Evolutionary conservation across 1,284 basidiomycete genomes (phyloP), one percentile per base, ranked within the genome.

Genomic region (Pterulicium gracile): DNA sequence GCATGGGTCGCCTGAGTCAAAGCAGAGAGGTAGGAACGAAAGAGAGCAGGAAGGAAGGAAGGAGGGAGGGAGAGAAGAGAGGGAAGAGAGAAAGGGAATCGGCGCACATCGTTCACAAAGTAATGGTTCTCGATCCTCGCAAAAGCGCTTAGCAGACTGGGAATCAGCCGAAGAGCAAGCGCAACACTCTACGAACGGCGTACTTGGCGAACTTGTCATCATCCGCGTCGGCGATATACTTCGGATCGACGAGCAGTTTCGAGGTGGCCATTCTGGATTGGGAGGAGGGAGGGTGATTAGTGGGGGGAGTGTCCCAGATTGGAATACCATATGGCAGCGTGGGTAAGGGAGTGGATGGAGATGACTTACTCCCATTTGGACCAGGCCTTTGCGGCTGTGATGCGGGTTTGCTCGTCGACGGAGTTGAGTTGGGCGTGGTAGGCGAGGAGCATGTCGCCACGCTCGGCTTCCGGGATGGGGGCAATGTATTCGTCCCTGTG

Each of bases 61-160:
- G n/a, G 7, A 39, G 36, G 7, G n/a, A n/a, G n/a, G n/a, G n/a
- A n/a, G n/a, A n/a, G n/a, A n/a, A n/a, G n/a, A n/a, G n/a, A n/a
- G n/a, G n/a, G n/a, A n/a, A n/a, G n/a, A n/a, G n/a, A n/a, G n/a
- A n/a, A 43, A 35, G 13, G 20, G 22, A 44, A 39, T 42, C 43
- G 3, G 58, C 70, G 44, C 48, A 82, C 81, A 39, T 75, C 73
- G 56, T 90, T 88, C 44, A 90, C 69, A 58, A 96, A 95, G 63
- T 88, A 97, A 59, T 96, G 92, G 56, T 90, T 89, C 66, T 96
- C 93, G 50, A 96, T 94, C 41, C 82, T 69, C 3, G 92, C 89
- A 61, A 93, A 94, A 2, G 88, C 85, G 56, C 86, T 90, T 52
- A 44, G 35, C 39, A 40, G 35, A 32, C 48, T 53, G 20, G 5